Evolutionary conservation across 176 grass and related monocot genomes (phyloP).

Genomic region (Thinopyrum elongatum): DNA sequence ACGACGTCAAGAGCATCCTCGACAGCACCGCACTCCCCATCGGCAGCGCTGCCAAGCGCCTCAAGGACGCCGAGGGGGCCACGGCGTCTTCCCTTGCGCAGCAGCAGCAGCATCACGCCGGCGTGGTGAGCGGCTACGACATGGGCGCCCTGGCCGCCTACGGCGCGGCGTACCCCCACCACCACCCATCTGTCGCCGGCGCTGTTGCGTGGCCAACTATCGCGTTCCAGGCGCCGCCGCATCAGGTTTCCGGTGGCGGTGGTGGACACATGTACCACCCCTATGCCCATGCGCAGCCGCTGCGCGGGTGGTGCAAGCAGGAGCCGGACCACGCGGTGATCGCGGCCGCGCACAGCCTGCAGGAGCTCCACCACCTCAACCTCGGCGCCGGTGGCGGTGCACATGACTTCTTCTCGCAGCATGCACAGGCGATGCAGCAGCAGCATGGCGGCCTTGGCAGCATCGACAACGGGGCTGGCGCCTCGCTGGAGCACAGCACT

Average conservation of each 20-base stretch:
- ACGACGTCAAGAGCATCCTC: conserved; percentile 84
- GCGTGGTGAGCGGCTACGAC: conserved; percentile 43
- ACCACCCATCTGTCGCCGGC: background rate
- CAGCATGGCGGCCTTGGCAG: conserved; percentile 34
- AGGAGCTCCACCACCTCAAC: conserved; percentile 64
- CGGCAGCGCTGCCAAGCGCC: conserved; percentile 63
- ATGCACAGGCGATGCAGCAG: conserved; percentile 7
- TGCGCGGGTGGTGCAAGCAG: conserved; percentile 73
- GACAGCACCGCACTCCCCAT: conserved; percentile 69
- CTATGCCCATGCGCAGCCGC: conserved; percentile 28
- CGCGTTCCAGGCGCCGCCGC: conserved; percentile 45
- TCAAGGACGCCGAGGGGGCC: conserved; percentile 59
- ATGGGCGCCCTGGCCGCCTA: conserved; percentile 36
- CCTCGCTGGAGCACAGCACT: conserved; percentile 68
- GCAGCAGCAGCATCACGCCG: conserved; percentile 14
- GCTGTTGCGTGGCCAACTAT: conserved; percentile 54
- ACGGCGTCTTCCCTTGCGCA: background rate
- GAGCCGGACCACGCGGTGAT: conserved; percentile 60
- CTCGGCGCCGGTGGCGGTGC: conserved; percentile 18
- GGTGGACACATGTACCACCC: conserved; percentile 45
- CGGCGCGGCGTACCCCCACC: conserved; percentile 31
- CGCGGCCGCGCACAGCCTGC: conserved; percentile 64
- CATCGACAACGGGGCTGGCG: conserved; percentile 23
- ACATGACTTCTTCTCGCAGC: conserved; percentile 62
- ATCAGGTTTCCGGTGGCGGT: background rate